A percentile compares a stretch with the other conserved stretches of the same genome.
Evolutionary conservation across 768 basidiomycete genomes (phyloP).

Genomic region (Suillus subluteus): DNA sequence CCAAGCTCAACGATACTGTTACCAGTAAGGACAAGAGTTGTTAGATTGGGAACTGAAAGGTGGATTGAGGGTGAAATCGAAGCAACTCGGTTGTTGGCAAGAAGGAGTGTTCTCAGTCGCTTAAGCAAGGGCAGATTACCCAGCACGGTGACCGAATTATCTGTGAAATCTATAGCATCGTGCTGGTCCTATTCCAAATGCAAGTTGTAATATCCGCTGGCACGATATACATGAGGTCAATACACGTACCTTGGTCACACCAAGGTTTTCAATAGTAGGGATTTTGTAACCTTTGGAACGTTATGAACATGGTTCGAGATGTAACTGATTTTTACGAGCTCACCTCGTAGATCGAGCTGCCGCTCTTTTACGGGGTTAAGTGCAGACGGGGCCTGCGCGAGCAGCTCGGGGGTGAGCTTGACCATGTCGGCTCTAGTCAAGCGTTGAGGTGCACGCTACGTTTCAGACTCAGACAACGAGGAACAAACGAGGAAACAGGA

Average conservation of each 20-base stretch:
- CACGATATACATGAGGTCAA: constrained; percentile 20
- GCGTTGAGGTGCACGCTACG: constrained; percentile 15
- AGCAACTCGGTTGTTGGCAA: constrained; percentile 89
- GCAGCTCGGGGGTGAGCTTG: constrained; percentile 94
- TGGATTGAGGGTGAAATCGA: constrained; percentile 81
- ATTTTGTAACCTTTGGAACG: constrained; percentile 80
- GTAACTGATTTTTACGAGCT: constrained; percentile 25
- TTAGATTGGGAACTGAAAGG: constrained; percentile 83
- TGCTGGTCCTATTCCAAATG: constrained; percentile 73
- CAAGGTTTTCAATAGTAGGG: constrained; percentile 94
- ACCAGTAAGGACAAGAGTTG: constrained; percentile 81
- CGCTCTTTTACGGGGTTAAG: constrained; percentile 87
- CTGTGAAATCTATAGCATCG: constrained; percentile 92
- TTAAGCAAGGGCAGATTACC: constrained; percentile 88
- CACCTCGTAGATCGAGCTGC: constrained; percentile 90
- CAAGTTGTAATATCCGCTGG: constrained; percentile 21
- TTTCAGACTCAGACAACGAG: constrained; percentile 42
- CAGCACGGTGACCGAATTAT: constrained; percentile 82
- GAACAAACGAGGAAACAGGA: constrained; percentile 25
- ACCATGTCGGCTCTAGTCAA: constrained; percentile 46
- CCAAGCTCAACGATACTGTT: constrained; percentile 81
- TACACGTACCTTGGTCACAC: constrained; percentile 77
- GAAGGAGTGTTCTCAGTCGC: constrained; percentile 80
- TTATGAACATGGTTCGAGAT: constrained; percentile 19
- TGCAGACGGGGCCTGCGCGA: constrained; percentile 77